phyloP scores from a whole-genome alignment of 768 basidiomycete genomes.

The Wakefieldia striispora region DNA sequence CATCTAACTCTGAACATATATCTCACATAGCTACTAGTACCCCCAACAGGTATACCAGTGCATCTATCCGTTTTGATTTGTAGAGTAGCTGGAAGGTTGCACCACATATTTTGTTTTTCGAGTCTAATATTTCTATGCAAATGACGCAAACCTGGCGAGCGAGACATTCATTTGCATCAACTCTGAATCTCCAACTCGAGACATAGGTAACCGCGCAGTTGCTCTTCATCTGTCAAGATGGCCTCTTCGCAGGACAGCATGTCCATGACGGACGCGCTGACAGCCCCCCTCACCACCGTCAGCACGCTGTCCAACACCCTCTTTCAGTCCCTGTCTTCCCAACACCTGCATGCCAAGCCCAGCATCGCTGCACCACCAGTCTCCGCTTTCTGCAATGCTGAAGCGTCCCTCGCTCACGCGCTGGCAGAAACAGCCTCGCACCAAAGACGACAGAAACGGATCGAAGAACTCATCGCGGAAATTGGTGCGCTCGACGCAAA shows the following conservation, averaged over 20 bases:
- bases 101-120: background rate
- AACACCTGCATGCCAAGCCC: slow-evolving; percentile 37
- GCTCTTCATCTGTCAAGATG: background rate
- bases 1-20: background rate
- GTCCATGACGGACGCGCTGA: slow-evolving; percentile 59
- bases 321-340: slow-evolving; percentile 71
- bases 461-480: slow-evolving; percentile 70
- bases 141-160: no score
- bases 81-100: slow-evolving; percentile 6
- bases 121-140: no score
- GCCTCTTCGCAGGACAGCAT: slow-evolving; percentile 6
- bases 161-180: no score
- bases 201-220: no score
- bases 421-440: slow-evolving; percentile 66
- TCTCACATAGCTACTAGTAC: slow-evolving; percentile 8
- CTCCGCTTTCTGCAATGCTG: slow-evolving; percentile 57
- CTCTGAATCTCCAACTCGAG: no score
- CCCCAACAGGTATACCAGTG: slow-evolving; percentile 15
- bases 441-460: slow-evolving; percentile 72
- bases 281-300: slow-evolving; percentile 59
- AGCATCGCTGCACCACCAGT: slow-evolving; percentile 44
- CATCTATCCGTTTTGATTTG: slow-evolving; percentile 22
- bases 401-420: slow-evolving; percentile 62
- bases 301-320: slow-evolving; percentile 65
- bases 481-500: slow-evolving; percentile 62